Conservation (phyloP, 305 asterid genomes). For the Solanum hybrid region DNA sequence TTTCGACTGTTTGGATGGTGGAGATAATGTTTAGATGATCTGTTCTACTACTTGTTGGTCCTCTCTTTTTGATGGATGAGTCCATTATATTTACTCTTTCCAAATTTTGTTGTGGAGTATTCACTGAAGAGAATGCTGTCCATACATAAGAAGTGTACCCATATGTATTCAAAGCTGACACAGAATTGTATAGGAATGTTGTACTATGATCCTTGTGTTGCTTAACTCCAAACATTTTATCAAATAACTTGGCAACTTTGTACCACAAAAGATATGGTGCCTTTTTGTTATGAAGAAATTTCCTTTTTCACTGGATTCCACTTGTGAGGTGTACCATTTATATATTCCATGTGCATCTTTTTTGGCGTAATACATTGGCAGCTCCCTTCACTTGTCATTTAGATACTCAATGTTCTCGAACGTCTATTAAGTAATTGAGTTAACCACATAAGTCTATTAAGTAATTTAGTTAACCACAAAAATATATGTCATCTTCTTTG, state of each 20-base stretch:
- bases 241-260: neutral
- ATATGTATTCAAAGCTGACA: neutral
- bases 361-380: neutral
- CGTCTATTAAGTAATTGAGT: neutral
- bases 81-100: neutral
- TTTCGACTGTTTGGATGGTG: conserved; percentile 6
- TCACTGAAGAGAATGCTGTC: neutral
- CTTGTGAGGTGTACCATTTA: neutral
- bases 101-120: neutral
- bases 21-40: neutral
- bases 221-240: neutral
- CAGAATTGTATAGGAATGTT: conserved; percentile 6
- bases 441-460: too few relatives aligned
- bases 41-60: neutral
- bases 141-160: neutral
- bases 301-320: neutral
- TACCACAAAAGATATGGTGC: neutral
- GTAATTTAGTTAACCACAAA: neutral
- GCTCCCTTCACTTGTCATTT: neutral
- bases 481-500: neutral
- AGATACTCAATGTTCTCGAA: neutral
- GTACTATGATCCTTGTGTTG: neutral
- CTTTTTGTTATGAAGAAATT: neutral
- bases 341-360: neutral
- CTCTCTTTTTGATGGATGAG: neutral